Percentiles rank a stretch among this genome's conserved stretches.
phyloP scores from a whole-genome alignment of 352 stramenopile species.

The Globisporangium cylindrosporum region DNA sequence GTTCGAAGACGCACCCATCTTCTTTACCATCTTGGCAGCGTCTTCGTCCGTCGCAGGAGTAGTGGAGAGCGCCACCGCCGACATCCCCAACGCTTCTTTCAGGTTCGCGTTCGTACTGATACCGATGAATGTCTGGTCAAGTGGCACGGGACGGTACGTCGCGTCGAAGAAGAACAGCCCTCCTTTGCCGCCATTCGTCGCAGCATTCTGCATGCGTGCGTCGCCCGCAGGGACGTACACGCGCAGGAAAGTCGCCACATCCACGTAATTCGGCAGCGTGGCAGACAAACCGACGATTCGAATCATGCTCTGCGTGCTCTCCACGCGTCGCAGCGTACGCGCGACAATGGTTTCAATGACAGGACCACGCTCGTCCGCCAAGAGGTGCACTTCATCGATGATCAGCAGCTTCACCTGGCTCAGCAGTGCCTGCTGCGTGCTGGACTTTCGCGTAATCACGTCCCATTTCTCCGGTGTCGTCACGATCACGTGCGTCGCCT shows the following conservation, averaged over 20 bases:
- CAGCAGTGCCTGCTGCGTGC: slow-evolving; percentile 88
- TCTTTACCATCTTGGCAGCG: slow-evolving; percentile 37
- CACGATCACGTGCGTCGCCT: slow-evolving; percentile 95
- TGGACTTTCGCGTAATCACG: slow-evolving; percentile 97
- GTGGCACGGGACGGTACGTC: slow-evolving; percentile 97
- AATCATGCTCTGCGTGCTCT: slow-evolving; percentile 96
- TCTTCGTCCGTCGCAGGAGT: slow-evolving; percentile 51
- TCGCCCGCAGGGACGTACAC: slow-evolving; percentile 81
- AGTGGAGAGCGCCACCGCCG: slow-evolving; percentile 38
- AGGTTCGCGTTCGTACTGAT: slow-evolving; percentile 80
- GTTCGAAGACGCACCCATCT: slow-evolving; percentile 22
- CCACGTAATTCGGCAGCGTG: slow-evolving; percentile 99
- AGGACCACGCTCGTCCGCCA: slow-evolving; percentile 97
- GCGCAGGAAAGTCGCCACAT: slow-evolving; percentile 97
- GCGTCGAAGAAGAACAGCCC: slow-evolving; percentile 98
- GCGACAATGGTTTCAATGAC: slow-evolving; percentile 99
- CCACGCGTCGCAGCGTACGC: slow-evolving; percentile 95
- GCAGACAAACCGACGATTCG: slow-evolving; percentile 98
- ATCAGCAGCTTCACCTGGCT: slow-evolving; percentile 96
- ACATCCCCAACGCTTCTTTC: slow-evolving; percentile 62
- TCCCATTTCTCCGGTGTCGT: slow-evolving; percentile 99
- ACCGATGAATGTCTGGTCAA: slow-evolving; percentile 98
- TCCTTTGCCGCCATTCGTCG: slow-evolving; percentile 68
- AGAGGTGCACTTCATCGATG: slow-evolving; percentile 99
- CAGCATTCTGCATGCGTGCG: slow-evolving; percentile 54